A percentile compares a stretch with the other conserved stretches of the same genome.
These are phyloP conservation scores for Leishmania turanica DNA, from an alignment of 208 protist species.

Conservation along the genomic window DNA sequence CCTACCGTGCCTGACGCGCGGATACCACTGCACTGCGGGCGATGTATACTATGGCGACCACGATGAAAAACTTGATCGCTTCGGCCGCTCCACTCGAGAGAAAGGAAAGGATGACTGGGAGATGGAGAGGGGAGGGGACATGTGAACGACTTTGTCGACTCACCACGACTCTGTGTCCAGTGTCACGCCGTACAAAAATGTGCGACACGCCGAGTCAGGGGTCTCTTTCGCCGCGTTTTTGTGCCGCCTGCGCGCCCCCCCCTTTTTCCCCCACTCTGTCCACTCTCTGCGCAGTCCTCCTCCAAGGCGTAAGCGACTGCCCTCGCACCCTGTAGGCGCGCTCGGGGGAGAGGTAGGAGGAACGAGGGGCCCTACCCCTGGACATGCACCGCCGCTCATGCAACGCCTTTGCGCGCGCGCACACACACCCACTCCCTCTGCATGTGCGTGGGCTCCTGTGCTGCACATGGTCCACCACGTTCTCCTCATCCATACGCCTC, in stretches of 20 bases:
- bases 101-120: background rate
- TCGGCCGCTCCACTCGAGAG: background rate
- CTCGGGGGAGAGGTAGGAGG: background rate
- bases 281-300: background rate
- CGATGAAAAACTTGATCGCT: background rate
- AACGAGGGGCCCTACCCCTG: background rate
- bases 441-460: background rate
- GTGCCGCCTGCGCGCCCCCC: background rate
- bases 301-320: background rate
- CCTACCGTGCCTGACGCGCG: constrained; percentile 16
- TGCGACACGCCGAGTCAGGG: background rate
- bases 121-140: background rate
- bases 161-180: background rate
- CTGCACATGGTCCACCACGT: background rate
- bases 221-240: background rate
- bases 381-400: background rate
- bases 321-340: background rate
- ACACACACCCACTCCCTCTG: background rate
- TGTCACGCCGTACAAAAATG: background rate
- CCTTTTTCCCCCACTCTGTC: background rate
- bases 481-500: background rate
- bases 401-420: background rate
- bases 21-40: background rate
- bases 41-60: constrained; percentile 1
- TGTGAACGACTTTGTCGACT: background rate